Conservation (phyloP, 139 green algal species). For the Tetraselmis striata region DNA sequence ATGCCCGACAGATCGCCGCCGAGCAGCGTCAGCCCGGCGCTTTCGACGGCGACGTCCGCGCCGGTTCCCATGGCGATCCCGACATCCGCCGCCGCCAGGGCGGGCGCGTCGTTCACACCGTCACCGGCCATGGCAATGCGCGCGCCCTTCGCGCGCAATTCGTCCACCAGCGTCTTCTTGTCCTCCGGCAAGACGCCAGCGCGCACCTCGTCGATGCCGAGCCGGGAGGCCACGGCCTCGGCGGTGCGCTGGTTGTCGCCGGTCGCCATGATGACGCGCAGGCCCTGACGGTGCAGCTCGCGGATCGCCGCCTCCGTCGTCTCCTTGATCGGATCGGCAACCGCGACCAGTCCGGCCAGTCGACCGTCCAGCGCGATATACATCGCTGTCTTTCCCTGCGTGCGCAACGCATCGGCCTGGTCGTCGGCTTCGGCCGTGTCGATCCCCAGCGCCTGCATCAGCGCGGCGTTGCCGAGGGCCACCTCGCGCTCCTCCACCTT, state of each 20-base stretch:
- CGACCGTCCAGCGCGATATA: slow-evolving; percentile 45
- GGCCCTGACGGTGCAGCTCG: slow-evolving; percentile 38
- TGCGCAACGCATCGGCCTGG: too few species aligned
- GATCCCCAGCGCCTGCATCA: too few species aligned
- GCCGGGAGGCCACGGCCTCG: slow-evolving; percentile 45
- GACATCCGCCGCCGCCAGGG: slow-evolving; percentile 87
- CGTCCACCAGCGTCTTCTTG: slow-evolving; percentile 53
- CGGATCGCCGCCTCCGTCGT: slow-evolving; percentile 80
- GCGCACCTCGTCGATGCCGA: slow-evolving; percentile 60
- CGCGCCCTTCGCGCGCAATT: slow-evolving; percentile 34
- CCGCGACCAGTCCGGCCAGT: slow-evolving; percentile 50
- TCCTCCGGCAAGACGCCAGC: slow-evolving; percentile 58
- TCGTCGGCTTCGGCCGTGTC: too few species aligned
- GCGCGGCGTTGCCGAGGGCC: too few species aligned
- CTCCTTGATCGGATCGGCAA: slow-evolving; percentile 82
- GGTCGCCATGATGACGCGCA: slow-evolving; percentile 51
- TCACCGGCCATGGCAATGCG: slow-evolving; percentile 96
- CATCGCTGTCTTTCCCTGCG: slow-evolving; percentile 53
- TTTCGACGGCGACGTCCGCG: too few species aligned
- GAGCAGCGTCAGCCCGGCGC: slow-evolving; percentile 49
- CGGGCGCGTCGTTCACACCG: slow-evolving; percentile 94
- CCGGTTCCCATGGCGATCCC: slow-evolving; percentile 86
- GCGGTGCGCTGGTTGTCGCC: slow-evolving; percentile 87
- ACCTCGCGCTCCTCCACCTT: too few species aligned
- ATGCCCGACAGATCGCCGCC: too few species aligned